Base-by-base conservation (phyloP, 139 green algal species). In the Coelastrella sp. region DNA sequence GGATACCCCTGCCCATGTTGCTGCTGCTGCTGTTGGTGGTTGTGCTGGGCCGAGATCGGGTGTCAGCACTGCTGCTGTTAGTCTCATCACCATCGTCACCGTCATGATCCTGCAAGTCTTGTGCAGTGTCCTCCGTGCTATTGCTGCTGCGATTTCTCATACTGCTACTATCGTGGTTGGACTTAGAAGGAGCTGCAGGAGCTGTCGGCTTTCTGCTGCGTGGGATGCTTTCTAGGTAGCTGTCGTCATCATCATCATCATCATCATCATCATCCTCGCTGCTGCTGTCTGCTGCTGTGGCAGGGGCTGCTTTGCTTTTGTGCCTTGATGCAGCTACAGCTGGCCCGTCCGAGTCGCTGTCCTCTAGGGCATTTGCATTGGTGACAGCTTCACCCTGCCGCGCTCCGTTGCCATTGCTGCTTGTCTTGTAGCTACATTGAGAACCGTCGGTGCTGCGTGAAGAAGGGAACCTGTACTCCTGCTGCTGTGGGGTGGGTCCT, bases 191-290 rank as follows among this genome's bases (percentile, higher is more conserved):
- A 47, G 32, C 1, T 47, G 32, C 32, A 47, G 32, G 32, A 47
- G 68, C 68, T 32, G 68, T 6, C 22, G 79, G 79, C 79, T 64
- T 65, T 22, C 80, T 58, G 80, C 59, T 73, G 82, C 82, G 2
- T 3, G 82, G 19, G 61, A 47, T 47, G 32, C 32, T 47, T 47
- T 47, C 32, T 47, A 47, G 32, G 32, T 47, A 47, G 32, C 32
- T 47, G 32, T 47, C 32, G 32, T 1, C 32, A 47, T 47, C 32
- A 47, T 47, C 32, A 61, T 66, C 73, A 17, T n/a, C n/a, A n/a
- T n/a, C n/a, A n/a, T 61, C 65, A 61, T 66, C 73, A 17, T 92
- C 90, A 11, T 17, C 73, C 6, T 87, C 77, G 19, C 81, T 86
- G 81, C 81, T 86, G 81, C 81, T 86, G 81, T 20, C 59, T 47